Evolutionary conservation across 2,329 filamentous ascomycete genomes (phyloP).

Genomic region (Pyrenochaeta sp.): DNA sequence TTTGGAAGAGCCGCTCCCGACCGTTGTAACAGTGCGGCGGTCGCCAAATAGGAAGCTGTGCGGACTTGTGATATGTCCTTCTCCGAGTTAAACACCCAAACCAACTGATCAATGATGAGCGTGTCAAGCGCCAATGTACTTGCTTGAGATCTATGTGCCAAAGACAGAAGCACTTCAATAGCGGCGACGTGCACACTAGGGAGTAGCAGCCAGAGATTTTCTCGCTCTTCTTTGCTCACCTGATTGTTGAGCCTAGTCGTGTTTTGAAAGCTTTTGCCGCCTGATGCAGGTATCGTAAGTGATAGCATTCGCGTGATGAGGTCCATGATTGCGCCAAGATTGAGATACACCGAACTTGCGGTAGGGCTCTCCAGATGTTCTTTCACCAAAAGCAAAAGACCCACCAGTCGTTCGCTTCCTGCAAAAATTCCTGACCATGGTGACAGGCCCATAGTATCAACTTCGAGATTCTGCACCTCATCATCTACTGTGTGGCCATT

Average conservation of each 20-base stretch:
- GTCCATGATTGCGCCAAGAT: conserved; percentile 73
- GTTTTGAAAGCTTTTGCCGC: conserved; percentile 50
- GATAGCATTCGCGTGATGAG: conserved; percentile 74
- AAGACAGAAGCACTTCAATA: conserved; percentile 67
- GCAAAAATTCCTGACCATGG: conserved; percentile 78
- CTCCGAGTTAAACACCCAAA: conserved; percentile 72
- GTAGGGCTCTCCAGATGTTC: conserved; percentile 72
- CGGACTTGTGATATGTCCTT: conserved; percentile 63
- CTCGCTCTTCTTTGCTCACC: conserved; percentile 80
- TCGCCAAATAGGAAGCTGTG: conserved; percentile 66
- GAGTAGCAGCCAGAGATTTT: conserved; percentile 76
- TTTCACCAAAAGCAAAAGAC: conserved; percentile 71
- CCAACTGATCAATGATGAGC: conserved; percentile 73
- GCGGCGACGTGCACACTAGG: conserved; percentile 77
- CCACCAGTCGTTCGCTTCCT: conserved; percentile 74
- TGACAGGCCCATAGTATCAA: conserved; percentile 63
- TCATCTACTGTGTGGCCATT: conserved; percentile 41
- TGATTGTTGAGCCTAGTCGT: conserved; percentile 72
- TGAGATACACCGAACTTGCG: conserved; percentile 70
- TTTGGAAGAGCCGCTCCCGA: conserved; percentile 74
- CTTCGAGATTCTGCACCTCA: conserved; percentile 49
- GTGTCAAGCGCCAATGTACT: conserved; percentile 68
- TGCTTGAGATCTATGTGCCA: conserved; percentile 67
- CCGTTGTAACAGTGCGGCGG: conserved; percentile 66
- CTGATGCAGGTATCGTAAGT: conserved; percentile 62